Percentiles rank a stretch among this genome's conserved stretches.
phyloP scores from a whole-genome alignment of 2,329 filamentous ascomycete species.

The Celoporthe dispersa region DNA sequence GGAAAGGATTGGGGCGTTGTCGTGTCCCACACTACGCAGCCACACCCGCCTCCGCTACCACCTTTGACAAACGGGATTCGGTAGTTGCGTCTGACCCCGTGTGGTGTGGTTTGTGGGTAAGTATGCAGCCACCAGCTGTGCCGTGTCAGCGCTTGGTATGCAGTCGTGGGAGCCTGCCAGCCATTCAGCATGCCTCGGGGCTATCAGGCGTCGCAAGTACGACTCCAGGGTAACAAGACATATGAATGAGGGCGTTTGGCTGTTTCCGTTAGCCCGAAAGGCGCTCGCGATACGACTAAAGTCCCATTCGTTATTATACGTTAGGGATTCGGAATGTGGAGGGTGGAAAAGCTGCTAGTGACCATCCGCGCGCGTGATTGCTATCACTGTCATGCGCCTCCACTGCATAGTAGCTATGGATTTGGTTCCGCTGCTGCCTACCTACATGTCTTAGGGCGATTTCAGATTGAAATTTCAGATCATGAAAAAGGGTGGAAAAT shows the following conservation, averaged over 20 bases:
- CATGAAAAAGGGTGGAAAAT: neutral
- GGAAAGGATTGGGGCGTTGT: neutral
- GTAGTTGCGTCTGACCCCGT: neutral
- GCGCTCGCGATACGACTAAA: neutral
- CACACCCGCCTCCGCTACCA: neutral
- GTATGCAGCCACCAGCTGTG: neutral
- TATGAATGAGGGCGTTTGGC: neutral
- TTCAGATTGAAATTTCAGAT: too few species aligned
- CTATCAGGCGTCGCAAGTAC: neutral
- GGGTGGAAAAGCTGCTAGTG: neutral
- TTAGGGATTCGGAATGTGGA: neutral
- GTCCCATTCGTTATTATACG: neutral
- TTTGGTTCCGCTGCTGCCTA: neutral
- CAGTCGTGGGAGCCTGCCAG: neutral
- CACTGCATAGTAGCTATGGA: too few species aligned
- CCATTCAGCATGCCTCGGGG: neutral
- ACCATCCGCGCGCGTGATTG: neutral
- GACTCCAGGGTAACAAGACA: neutral
- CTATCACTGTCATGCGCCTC: neutral
- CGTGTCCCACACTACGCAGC: neutral
- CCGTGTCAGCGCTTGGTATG: neutral
- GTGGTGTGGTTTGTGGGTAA: neutral
- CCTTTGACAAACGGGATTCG: constrained; percentile 11
- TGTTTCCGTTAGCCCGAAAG: neutral
- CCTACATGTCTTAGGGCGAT: neutral